Base-by-base conservation (phyloP, 257 asterid genomes). In the Echium plantagineum region DNA sequence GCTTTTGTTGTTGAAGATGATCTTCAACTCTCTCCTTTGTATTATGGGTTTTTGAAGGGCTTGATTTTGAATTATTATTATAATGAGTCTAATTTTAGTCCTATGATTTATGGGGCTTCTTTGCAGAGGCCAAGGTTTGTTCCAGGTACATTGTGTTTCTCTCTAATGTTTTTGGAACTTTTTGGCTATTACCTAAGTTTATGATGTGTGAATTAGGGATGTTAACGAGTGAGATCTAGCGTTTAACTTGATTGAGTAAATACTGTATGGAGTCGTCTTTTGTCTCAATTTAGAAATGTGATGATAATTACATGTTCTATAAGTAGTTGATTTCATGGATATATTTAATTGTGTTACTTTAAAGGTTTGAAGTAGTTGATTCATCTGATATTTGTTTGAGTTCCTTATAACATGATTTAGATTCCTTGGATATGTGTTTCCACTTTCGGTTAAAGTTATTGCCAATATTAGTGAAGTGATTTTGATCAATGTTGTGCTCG, bases 1-100 rank as follows among this genome's bases (percentile, higher is more conserved):
- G 89, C 85, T 20, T 91, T 91, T 66, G 89, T 91, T 64, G 98
- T 91, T 54, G 98, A 91, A 75, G 98, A 91, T 76, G 98, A 91
- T 89, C 84, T 88, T 55, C 87, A 88, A 76, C 75, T 91, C 69
- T 88, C 98, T 52, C 95, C 94, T 57, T 74, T 85, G 59, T 91
- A 88, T 73, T 89, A 85, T 62, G 77, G 93, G 93, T 87, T 58
- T 71, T 78, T 87, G 52, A 87, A 78, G 75, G 81, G 72, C 60
- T 68, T 85, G 82, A 80, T 87, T 47, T 28, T 78, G 74, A 74
- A 75, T 64, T 87, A 82, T 76, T 87, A 82, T 74, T 84, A 75
- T 48, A 85, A 87, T 57, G 71, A 69, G 2, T 72, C 86, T 0
- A 84, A 87, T 71, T 87, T 54, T 55, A 84, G 82, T 60, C 94